These are phyloP conservation scores for Mycena maculata DNA, from an alignment of 768 basidiomycete genomes.

Conservation along the genomic window DNA sequence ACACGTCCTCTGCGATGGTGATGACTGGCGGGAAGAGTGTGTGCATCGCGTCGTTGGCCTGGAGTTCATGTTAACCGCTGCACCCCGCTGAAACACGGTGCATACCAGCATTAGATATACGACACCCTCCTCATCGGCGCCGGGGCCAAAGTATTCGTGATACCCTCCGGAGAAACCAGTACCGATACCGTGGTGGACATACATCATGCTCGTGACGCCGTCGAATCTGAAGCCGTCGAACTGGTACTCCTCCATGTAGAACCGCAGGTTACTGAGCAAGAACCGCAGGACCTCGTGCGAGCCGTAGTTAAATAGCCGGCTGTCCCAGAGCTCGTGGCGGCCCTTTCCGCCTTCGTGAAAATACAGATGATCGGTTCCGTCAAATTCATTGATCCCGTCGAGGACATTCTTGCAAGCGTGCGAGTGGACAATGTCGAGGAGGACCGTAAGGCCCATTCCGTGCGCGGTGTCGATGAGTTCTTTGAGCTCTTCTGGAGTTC, in stretches of 20 bases:
- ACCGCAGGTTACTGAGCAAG: constrained; percentile 93
- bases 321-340: constrained; percentile 97
- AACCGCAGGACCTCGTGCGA: constrained; percentile 95
- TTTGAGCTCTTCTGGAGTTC: constrained; percentile 94
- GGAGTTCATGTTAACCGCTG: constrained; percentile 19
- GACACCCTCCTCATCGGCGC: constrained; percentile 88
- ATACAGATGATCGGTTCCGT: constrained; percentile 97
- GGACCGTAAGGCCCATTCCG: constrained; percentile 89
- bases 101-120: constrained; percentile 97
- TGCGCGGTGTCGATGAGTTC: constrained; percentile 97
- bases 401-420: constrained; percentile 98
- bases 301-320: constrained; percentile 96
- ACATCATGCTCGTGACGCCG: constrained; percentile 99
- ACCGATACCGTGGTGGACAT: constrained; percentile 96
- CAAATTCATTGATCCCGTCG: constrained; percentile 95
- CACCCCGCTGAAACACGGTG: not conserved
- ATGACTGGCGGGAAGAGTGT: constrained; percentile 80
- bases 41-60: constrained; percentile 96
- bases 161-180: constrained; percentile 98
- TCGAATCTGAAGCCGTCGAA: constrained; percentile 99
- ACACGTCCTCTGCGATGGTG: constrained; percentile 98
- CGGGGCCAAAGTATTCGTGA: constrained; percentile 95
- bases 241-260: constrained; percentile 93
- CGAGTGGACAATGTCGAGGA: constrained; percentile 97
- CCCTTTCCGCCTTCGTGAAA: constrained; percentile 96